Conservation (phyloP, 176 grass and related monocot genomes). For the Poa pratensis region DNA sequence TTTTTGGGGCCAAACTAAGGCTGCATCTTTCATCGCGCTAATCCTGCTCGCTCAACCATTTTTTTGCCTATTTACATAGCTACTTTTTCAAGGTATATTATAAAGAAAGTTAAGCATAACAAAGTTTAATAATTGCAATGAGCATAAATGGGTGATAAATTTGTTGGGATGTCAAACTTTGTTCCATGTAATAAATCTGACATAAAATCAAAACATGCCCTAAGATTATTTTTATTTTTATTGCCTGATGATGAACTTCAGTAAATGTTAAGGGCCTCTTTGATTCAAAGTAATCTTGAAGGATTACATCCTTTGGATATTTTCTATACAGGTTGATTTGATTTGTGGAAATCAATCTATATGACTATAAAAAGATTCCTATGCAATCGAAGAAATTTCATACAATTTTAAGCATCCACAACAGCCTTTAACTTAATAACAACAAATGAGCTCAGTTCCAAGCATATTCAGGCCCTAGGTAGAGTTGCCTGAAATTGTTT, state of each 20-base stretch:
- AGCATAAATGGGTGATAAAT: background rate
- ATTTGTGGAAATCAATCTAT: background rate
- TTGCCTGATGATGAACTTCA: background rate
- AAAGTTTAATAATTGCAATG: background rate
- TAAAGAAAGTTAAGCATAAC: background rate
- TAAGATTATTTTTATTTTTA: background rate
- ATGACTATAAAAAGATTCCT: background rate
- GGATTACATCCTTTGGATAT: background rate
- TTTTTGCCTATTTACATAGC: no score
- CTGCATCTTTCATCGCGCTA: background rate
- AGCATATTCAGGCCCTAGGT: background rate
- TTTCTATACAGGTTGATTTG: background rate
- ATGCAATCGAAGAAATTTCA: background rate
- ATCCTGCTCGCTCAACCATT: no score
- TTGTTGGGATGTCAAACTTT: background rate
- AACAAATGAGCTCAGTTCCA: background rate
- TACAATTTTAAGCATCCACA: background rate
- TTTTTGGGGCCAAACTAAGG: background rate
- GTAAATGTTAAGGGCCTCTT: background rate
- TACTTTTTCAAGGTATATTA: no score
- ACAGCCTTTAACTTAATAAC: background rate
- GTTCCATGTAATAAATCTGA: background rate
- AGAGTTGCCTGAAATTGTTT: background rate
- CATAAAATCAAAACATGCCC: background rate
- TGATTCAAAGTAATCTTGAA: background rate